phyloP scores from a whole-genome alignment of 371 early-diverging fungal species.

The Mortierella sp. region DNA sequence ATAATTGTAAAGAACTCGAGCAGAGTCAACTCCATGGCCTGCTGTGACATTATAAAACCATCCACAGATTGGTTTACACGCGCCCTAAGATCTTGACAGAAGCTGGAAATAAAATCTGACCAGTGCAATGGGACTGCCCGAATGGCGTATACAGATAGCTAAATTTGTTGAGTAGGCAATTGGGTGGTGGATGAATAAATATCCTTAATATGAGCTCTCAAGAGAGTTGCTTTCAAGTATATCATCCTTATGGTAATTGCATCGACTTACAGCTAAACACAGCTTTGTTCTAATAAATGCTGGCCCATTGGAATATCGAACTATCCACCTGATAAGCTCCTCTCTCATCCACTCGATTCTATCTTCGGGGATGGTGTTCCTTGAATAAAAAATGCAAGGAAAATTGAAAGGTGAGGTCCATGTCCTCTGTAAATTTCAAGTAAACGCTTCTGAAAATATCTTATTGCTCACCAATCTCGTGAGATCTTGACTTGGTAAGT shows the following conservation, averaged over 20 bases:
- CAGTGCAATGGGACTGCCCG: constrained; percentile 73
- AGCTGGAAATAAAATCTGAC: constrained; percentile 69
- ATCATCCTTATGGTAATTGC: background rate
- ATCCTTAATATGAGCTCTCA: background rate
- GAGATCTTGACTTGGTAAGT: constrained; percentile 86
- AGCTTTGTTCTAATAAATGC: constrained; percentile 79
- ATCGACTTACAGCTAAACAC: constrained; percentile 73
- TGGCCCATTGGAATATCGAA: constrained; percentile 71
- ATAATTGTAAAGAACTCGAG: constrained; percentile 82
- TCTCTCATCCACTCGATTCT: constrained; percentile 71
- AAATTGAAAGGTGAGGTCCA: background rate
- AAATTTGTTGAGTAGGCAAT: constrained; percentile 4
- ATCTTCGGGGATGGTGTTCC: constrained; percentile 74
- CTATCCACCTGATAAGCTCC: constrained; percentile 72
- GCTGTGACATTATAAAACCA: constrained; percentile 37
- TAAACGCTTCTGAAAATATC: background rate
- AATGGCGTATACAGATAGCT: constrained; percentile 78
- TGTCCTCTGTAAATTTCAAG: background rate
- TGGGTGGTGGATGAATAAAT: background rate
- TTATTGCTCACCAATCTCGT: constrained; percentile 74
- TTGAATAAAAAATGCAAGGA: constrained; percentile 23
- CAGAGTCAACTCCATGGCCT: constrained; percentile 61
- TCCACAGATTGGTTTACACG: constrained; percentile 57
- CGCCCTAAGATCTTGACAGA: constrained; percentile 63
- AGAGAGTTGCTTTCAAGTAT: background rate